Evolutionary conservation across 2,329 filamentous ascomycete species (phyloP).

Genomic region (Phyllosticta paracitricarpa): DNA sequence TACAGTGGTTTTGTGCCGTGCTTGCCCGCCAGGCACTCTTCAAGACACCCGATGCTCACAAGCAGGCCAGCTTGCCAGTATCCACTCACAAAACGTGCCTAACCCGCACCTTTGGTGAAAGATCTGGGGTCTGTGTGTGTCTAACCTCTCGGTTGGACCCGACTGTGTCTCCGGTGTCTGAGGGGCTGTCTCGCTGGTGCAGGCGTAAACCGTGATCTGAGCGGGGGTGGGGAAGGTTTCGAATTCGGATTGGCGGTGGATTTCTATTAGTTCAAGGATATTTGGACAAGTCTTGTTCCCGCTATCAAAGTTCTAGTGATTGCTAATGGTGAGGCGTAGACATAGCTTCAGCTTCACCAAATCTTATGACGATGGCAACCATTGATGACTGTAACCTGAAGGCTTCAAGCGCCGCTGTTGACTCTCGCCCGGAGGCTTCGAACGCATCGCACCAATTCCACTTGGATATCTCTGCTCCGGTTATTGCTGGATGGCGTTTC

Average conservation of each 20-base stretch:
- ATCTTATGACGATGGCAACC: neutral
- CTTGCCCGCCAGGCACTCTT: neutral
- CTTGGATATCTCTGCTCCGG: neutral
- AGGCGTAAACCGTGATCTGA: neutral
- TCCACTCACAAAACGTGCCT: neutral
- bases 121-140: constrained; percentile 5
- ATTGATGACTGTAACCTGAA: neutral
- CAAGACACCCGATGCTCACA: neutral
- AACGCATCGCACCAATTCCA: neutral
- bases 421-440: neutral
- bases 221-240: neutral
- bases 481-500: neutral
- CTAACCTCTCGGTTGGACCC: neutral
- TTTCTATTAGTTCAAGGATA: neutral
- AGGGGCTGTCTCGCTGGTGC: neutral
- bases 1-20: neutral
- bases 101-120: neutral
- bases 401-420: neutral
- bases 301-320: neutral
- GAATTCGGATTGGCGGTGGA: neutral
- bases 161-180: neutral
- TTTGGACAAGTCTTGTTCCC: constrained; percentile 4
- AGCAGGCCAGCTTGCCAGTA: constrained; percentile 3
- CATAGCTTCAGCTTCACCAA: neutral
- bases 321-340: neutral